Base-by-base conservation (phyloP, 2,329 filamentous ascomycete species). In the Epichloe gansuensis region DNA sequence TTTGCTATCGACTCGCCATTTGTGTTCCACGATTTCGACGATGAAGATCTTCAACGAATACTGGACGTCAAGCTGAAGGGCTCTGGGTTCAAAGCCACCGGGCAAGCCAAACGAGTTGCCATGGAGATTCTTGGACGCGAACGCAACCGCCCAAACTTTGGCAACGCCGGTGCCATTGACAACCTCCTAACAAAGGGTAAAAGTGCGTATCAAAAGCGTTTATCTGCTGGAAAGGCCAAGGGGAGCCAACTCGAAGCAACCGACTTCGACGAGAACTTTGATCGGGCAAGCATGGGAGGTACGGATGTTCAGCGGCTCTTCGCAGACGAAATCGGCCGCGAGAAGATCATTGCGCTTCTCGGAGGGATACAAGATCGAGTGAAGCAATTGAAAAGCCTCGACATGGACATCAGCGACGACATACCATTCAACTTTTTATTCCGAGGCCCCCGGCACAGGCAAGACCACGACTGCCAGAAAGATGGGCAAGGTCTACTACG, bases 401-500 rank as follows among this genome's bases (percentile, higher is more conserved):
- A 56, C 0, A 55, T 68, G 17, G 63, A 68, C 2, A 55, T 57
- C 8, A 58, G 52, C 17, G 61, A 66, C 0, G 61, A 77, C 11
- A 73, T 87, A 0, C 82, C 83, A 0, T 85, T 85, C 62, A 84
- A 77, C 55, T 88, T 87, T 57, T 59, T 88, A 0, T 88, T 88
- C 66, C 75, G 78, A 0, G 85, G 85, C 69, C 0, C 81, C 82
- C 13, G 83, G 81, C 0, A 89, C 85, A 0, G 86, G 86, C 0
- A 90, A 90, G 60, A 88, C 85, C 0, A 83, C 82, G 0, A 88
- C 73, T 0, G 87, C 87, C 0, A 70, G 75, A n/a, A 85, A 83
- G 55, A 86, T 91, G 75, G 86, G 86, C 3, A 78, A 87, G 56
- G 72, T 91, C 0, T 91, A 80, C 60, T 90, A 87, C 60, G 81